These are phyloP conservation scores for Candida rishiriensis DNA, from an alignment of 805 yeast species.

Conservation along the genomic window DNA sequence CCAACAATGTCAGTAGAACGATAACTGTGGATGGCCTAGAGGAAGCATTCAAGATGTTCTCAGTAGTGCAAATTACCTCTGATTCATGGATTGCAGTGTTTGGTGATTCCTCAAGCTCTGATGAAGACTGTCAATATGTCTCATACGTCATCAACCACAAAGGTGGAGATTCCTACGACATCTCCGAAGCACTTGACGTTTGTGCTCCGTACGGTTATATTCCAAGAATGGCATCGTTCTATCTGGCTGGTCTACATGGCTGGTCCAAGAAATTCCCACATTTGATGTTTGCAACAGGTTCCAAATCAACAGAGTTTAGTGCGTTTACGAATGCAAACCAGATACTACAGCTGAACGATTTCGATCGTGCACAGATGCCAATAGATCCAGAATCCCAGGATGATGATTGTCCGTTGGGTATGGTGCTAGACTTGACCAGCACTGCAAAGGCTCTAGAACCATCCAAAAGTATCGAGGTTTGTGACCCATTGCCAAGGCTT, in stretches of 20 bases:
- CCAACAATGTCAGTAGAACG: background rate
- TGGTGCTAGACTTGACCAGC: conserved; percentile 55
- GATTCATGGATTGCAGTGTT: conserved; percentile 10
- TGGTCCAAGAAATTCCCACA: conserved; percentile 35
- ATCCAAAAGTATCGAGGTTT: conserved; percentile 51
- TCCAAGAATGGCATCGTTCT: conserved; percentile 43
- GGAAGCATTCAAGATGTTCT: conserved; percentile 4
- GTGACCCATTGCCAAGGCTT: conserved; percentile 60
- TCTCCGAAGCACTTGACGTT: conserved; percentile 28
- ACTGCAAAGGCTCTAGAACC: conserved; percentile 45
- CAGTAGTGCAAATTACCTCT: conserved; percentile 5
- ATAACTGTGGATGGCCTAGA: conserved; percentile 6
- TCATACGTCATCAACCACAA: conserved; percentile 7
- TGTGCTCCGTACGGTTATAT: conserved; percentile 45
- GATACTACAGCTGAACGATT: conserved; percentile 57
- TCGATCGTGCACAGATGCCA: conserved; percentile 70
- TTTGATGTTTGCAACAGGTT: conserved; percentile 48
- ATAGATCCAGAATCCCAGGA: conserved; percentile 58
- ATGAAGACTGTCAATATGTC: conserved; percentile 7
- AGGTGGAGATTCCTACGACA: conserved; percentile 10
- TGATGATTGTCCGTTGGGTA: conserved; percentile 70
- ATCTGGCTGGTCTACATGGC: conserved; percentile 34
- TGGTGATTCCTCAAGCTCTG: conserved; percentile 11
- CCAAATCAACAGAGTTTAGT: conserved; percentile 61
- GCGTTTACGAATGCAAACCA: conserved; percentile 35